Evolutionary conservation across 164 flowering plant species (phyloP), one percentile per base, ranked within the genome.

Genomic region (Vitis labrusca): DNA sequence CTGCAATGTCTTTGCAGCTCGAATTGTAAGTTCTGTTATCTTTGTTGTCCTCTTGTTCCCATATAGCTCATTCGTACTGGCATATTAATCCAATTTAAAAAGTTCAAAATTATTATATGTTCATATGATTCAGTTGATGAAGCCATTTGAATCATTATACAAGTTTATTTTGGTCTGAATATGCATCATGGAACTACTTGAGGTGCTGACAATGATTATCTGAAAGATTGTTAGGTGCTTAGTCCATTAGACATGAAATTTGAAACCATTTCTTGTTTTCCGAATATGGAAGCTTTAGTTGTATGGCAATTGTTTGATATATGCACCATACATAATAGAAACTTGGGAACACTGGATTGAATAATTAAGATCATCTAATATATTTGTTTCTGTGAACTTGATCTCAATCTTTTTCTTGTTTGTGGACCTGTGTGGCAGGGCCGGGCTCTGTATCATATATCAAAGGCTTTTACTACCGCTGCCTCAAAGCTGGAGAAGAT

Each of bases 401-500:
- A 19, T 19, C 44, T 37, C 5, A 37, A 37, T 37, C 44, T 6
- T 37, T 32, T 37, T 64, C 51, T 77, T 51, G 15, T 16, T 57
- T 66, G 32, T 64, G 5, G 17, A 29, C 23, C 37, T 55, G 1
- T 75, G 64, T 68, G 59, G 63, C 91, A 95, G 98, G 97, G 95
- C 23, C 85, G 99, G 60, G 91, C 98, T 29, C 78, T 96, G 50
- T 83, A 88, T 84, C 83, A 96, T 68, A 88, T 93, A 63, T 85
- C 91, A 58, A 96, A 96, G 83, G 97, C 97, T 69, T 96, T 93
- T 67, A 83, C 90, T n/a, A 85, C 88, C 66, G 95, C 92, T 69
- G 83, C 91, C 19, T 88, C 98, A 32, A 96, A 93, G 83, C 78
- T 89, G 88, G 98, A 95, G 78, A 93, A 91, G 82, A 88, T 89